These are phyloP conservation scores for Thelephora terrestris DNA, from an alignment of 1,284 basidiomycete genomes.

Conservation along the genomic window DNA sequence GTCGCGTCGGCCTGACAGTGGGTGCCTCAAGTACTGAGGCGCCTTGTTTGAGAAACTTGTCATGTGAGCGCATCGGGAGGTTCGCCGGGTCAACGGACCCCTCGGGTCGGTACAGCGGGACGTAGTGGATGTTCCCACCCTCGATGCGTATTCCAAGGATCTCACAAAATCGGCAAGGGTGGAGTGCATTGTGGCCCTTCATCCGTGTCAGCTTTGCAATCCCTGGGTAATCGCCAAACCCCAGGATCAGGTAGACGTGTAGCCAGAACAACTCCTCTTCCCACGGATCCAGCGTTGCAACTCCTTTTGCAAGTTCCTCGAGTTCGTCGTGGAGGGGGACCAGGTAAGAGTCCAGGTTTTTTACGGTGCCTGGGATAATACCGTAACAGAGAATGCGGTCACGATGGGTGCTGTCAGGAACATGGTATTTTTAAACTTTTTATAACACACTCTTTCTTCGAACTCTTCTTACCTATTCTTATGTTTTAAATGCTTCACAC, in stretches of 20 bases:
- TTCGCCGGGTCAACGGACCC: conserved; percentile 9
- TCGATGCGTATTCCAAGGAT: conserved; percentile 25
- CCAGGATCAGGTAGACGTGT: conserved; percentile 17
- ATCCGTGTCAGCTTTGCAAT: conserved; percentile 32
- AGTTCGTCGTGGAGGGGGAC: conserved; percentile 20
- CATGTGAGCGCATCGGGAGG: conserved; percentile 30
- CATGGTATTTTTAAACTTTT: too few relatives aligned
- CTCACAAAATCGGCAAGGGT: conserved; percentile 34
- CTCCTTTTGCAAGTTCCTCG: conserved; percentile 18
- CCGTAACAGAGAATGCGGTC: conserved; percentile 20
- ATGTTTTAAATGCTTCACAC: too few relatives aligned
- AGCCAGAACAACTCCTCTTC: conserved; percentile 13
- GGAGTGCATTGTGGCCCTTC: conserved; percentile 35
- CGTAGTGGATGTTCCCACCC: too few relatives aligned
- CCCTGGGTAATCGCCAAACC: conserved; percentile 32
- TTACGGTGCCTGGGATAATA: conserved; percentile 26
- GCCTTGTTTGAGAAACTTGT: conserved; percentile 23
- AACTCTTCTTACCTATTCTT: too few relatives aligned
- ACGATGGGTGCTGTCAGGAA: too few relatives aligned
- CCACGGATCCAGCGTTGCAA: conserved; percentile 17
- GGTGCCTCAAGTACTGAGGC: conserved; percentile 20
- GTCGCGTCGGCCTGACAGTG: too few relatives aligned
- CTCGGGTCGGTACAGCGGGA: too few relatives aligned
- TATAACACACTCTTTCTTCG: too few relatives aligned
- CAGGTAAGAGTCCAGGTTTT: conserved; percentile 22